Conservation (phyloP, 108 stramenopile species). For the Discostella stelligeroides region DNA sequence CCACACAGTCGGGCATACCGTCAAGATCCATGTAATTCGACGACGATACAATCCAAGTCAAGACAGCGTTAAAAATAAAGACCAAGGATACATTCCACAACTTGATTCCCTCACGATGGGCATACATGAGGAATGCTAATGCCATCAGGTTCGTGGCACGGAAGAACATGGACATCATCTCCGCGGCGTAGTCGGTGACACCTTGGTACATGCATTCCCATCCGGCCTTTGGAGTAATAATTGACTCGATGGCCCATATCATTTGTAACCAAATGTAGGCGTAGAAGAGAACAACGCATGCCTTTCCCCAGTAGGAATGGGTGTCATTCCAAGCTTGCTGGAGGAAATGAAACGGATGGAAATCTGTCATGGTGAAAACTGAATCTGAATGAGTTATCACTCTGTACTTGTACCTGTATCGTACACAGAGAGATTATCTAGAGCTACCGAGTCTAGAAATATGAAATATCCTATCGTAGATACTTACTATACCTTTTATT, state of each 20-base stretch:
- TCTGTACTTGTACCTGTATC: no score
- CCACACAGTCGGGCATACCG: background rate
- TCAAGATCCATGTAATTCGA: background rate
- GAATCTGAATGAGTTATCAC: no score
- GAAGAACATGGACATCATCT: background rate
- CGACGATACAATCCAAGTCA: background rate
- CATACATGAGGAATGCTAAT: background rate
- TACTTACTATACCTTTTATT: no score
- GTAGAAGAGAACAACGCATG: background rate
- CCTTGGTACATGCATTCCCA: background rate
- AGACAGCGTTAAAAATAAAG: background rate
- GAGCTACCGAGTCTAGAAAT: no score
- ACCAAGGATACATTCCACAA: conserved; percentile 1
- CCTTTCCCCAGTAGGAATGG: background rate
- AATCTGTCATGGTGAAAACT: background rate
- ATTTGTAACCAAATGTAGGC: background rate
- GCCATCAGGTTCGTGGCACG: background rate
- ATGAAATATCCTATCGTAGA: no score
- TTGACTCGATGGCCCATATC: background rate
- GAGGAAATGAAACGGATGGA: background rate
- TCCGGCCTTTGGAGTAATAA: background rate
- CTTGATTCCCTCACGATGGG: background rate
- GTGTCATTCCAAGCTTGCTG: background rate
- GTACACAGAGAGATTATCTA: no score
- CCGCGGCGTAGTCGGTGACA: background rate